Evolutionary conservation across 805 yeast species (phyloP).

Genomic region (Scheffersomyces lignosus): DNA sequence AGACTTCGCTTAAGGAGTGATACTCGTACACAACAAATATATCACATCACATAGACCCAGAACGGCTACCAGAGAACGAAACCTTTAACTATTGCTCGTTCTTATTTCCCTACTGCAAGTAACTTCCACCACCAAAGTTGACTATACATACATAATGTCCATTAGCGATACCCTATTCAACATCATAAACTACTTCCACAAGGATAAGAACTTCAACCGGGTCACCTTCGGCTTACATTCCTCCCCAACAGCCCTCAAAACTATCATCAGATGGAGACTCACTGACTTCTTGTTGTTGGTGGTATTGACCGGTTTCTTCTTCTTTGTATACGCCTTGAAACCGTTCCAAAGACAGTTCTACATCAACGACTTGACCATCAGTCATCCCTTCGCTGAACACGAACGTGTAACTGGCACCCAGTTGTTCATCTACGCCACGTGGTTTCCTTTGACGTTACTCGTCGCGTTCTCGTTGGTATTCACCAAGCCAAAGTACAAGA

Average conservation of each 20-base stretch:
- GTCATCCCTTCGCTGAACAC: slow-evolving; percentile 75
- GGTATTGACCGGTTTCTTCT: slow-evolving; percentile 21
- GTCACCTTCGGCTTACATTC: slow-evolving; percentile 26
- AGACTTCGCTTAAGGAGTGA: no score
- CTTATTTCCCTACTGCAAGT: no score
- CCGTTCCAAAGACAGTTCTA: slow-evolving; percentile 83
- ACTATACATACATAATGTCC: slow-evolving; percentile 11
- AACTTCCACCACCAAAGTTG: no score
- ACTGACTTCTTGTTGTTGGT: slow-evolving; percentile 21
- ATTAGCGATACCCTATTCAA: slow-evolving; percentile 10
- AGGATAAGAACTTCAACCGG: slow-evolving; percentile 19
- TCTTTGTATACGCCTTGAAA: slow-evolving; percentile 20
- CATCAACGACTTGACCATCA: slow-evolving; percentile 71
- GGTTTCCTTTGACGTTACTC: slow-evolving; percentile 50
- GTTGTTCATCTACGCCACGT: slow-evolving; percentile 54
- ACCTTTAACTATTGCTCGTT: no score
- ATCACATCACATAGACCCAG: no score
- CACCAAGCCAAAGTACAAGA: slow-evolving; percentile 52
- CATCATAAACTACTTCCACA: slow-evolving; percentile 20
- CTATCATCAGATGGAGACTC: slow-evolving; percentile 26
- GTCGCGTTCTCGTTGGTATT: slow-evolving; percentile 34
- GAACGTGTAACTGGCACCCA: slow-evolving; percentile 67
- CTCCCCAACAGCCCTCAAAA: slow-evolving; percentile 7
- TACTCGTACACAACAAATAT: no score
- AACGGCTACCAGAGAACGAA: no score